phyloP scores from a whole-genome alignment of 768 basidiomycete species.

The Candolleomyces efflorescens region DNA sequence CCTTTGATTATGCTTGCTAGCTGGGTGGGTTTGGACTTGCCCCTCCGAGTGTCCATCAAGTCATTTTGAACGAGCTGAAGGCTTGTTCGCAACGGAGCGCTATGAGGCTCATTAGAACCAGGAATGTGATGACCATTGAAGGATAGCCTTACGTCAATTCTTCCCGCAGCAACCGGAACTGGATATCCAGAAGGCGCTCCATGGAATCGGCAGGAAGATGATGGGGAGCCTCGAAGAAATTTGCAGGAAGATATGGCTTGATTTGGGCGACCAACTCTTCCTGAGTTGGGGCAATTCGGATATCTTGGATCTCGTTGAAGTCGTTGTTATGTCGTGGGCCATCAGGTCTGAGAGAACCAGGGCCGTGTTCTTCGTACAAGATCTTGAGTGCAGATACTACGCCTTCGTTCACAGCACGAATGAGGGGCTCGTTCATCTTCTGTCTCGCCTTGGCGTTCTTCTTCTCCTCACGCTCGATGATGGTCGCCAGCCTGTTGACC shows the following conservation, averaged over 20 bases:
- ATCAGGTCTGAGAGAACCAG: constrained; percentile 42
- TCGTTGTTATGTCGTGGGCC: constrained; percentile 73
- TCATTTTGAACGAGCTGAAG: constrained; percentile 48
- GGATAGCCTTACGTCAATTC: constrained; percentile 52
- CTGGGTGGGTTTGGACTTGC: constrained; percentile 22
- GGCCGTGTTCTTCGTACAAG: constrained; percentile 42
- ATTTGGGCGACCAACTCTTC: constrained; percentile 49
- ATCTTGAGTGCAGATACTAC: constrained; percentile 32
- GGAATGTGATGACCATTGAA: neutral
- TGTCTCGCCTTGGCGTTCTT: constrained; percentile 11
- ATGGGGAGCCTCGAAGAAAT: constrained; percentile 57
- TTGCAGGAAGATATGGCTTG: constrained; percentile 59
- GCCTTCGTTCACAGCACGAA: constrained; percentile 21
- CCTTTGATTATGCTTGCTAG: constrained; percentile 44
- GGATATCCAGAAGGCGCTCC: constrained; percentile 64
- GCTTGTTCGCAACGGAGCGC: constrained; percentile 50
- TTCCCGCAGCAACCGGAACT: constrained; percentile 72
- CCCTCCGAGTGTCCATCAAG: constrained; percentile 18
- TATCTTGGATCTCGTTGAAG: constrained; percentile 45
- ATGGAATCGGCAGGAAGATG: constrained; percentile 54
- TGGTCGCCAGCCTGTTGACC: constrained; percentile 32
- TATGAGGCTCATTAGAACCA: constrained; percentile 15
- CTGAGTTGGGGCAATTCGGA: constrained; percentile 69
- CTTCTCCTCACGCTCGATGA: constrained; percentile 47
- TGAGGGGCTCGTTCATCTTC: neutral